Percentiles rank a stretch among this genome's conserved stretches.
These are phyloP conservation scores for Plenodomus tracheiphilus DNA, from an alignment of 2,329 filamentous ascomycete genomes.

Conservation along the genomic window DNA sequence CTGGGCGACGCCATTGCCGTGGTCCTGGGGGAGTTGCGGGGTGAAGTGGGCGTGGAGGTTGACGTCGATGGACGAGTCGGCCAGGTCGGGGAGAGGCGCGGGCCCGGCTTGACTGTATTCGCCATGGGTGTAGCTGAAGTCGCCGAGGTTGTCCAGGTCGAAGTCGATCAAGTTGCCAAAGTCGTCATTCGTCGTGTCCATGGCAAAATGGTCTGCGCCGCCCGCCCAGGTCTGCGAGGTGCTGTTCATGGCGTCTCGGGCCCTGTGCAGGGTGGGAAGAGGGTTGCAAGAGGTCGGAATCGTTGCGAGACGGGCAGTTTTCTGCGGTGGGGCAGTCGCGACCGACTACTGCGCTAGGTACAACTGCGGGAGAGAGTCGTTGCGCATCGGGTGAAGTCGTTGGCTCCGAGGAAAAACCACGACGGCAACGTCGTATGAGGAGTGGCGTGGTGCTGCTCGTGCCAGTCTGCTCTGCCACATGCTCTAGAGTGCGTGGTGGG, in stretches of 20 bases:
- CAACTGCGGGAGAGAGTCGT: neutral
- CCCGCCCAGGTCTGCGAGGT: slow-evolving; percentile 45
- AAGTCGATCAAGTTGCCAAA: slow-evolving; percentile 49
- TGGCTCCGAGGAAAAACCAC: neutral
- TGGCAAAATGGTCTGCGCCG: slow-evolving; percentile 43
- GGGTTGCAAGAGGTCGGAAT: slow-evolving; percentile 1
- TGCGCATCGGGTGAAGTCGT: slow-evolving; percentile 3
- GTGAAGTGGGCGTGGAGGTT: slow-evolving; percentile 38
- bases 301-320: slow-evolving; percentile 5
- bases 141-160: slow-evolving; percentile 40
- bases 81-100: slow-evolving; percentile 33
- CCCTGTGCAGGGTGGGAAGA: slow-evolving; percentile 5
- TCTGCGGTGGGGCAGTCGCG: slow-evolving; percentile 6
- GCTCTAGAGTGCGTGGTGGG: too few relatives aligned
- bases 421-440: neutral
- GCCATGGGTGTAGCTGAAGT: slow-evolving; percentile 35
- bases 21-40: slow-evolving; percentile 30
- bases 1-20: slow-evolving; percentile 27
- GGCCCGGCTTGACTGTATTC: slow-evolving; percentile 26
- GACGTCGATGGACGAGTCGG: slow-evolving; percentile 38
- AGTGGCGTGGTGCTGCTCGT: neutral
- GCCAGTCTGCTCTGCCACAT: slow-evolving; percentile 6
- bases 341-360: slow-evolving; percentile 3
- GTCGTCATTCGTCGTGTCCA: slow-evolving; percentile 48
- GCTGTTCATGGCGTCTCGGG: slow-evolving; percentile 38